Percentiles rank a stretch among this genome's conserved stretches.
These are phyloP conservation scores for Casuarina equisetifolia DNA, from an alignment of 306 rosid genomes.

Conservation along the genomic window DNA sequence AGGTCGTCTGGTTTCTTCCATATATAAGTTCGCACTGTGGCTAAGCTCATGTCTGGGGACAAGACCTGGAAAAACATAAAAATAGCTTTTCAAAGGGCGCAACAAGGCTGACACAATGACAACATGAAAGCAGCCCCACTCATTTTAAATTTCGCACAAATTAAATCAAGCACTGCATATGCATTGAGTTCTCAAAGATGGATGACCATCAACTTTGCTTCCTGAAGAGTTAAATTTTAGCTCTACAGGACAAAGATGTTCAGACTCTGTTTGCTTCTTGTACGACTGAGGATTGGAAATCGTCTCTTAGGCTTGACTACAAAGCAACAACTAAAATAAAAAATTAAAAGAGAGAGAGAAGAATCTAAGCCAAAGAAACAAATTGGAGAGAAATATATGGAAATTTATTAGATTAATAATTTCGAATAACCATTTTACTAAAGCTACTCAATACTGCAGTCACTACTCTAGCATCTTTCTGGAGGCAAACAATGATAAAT, in stretches of 20 bases:
- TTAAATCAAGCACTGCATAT: background rate
- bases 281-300: background rate
- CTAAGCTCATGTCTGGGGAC: slow-evolving; percentile 90
- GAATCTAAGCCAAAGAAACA: background rate
- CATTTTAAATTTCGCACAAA: background rate
- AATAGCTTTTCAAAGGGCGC: slow-evolving; percentile 25
- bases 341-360: background rate
- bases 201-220: background rate
- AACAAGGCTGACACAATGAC: slow-evolving; percentile 7
- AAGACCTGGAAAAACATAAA: slow-evolving; percentile 55
- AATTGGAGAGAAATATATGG: background rate
- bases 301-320: background rate
- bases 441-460: background rate
- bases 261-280: background rate
- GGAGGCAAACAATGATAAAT: background rate
- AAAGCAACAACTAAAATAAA: background rate
- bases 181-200: background rate
- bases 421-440: background rate
- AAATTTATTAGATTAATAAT: background rate
- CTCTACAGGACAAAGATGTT: background rate
- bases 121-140: background rate
- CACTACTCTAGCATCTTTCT: background rate
- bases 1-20: slow-evolving; percentile 97
- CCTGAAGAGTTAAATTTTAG: background rate
- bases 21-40: slow-evolving; percentile 87